Base-by-base conservation (phyloP, 371 early-diverging fungal genomes). In the Circinella umbellata region DNA sequence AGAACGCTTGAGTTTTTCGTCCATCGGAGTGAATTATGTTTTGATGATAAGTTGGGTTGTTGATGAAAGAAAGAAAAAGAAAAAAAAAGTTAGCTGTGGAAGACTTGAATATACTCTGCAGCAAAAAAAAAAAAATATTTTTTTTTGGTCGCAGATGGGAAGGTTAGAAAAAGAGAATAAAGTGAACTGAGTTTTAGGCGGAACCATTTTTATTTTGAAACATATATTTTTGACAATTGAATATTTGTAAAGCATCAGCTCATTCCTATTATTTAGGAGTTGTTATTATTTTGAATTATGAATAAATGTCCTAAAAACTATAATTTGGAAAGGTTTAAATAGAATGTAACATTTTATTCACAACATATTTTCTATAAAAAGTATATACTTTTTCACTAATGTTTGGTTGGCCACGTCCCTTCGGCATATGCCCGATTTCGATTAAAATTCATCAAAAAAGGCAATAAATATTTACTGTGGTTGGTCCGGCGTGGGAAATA, bases 401-500 rank as follows among this genome's bases (percentile, higher is more conserved):
- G 54, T 11, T 8, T 54, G 7, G 7, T 8, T 10, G 4, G 54
- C 20, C 18, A 8, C n/a, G 57, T 57, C 57, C 18, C 4, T n/a
- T 57, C 57, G 57, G 57, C 57, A 57, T 57, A 57, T 57, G 57
- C 18, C 57, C 57, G 27, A 34, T 7, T 57, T 57, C 57, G 27
- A 14, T 14, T 57, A 37, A 57, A 57, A 57, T 57, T 57, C 57
- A 34, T 57, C 57, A 57, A 57, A 57, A 10, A 57, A 27, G 57
- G 57, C 4, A 57, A 57, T 57, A 57, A 57, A 34, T 5, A 57
- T 10, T 34, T 27, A 57, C 7, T 34, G 13, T 57, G 57, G 57
- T 57, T 57, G 57, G 57, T 57, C 14, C 57, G 27, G 34, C 57
- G 57, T 57, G 57, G 57, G 57, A 57, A 57, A 57, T 4, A n/a